A percentile compares a stretch with the other conserved stretches of the same genome.
phyloP scores from a whole-genome alignment of 495 filamentous ascomycete genomes.

The Penicillium bialowiezense region DNA sequence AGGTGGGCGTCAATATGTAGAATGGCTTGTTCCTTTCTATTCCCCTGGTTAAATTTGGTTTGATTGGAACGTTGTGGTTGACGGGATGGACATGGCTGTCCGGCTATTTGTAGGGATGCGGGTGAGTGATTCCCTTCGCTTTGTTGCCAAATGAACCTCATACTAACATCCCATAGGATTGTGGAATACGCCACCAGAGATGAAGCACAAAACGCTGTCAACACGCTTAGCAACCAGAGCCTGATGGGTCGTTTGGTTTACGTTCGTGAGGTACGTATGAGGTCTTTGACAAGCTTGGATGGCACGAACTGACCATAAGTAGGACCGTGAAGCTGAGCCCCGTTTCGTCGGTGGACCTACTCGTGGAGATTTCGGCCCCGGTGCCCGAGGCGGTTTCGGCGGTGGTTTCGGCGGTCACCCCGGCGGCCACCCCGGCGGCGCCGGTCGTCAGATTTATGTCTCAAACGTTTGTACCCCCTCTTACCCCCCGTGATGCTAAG shows the following conservation, averaged over 20 bases:
- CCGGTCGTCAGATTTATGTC: constrained; percentile 88
- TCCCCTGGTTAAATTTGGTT: constrained; percentile 40
- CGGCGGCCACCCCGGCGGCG: constrained; percentile 53
- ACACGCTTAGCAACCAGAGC: constrained; percentile 97
- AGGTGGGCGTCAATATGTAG: constrained; percentile 97
- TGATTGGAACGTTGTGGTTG: constrained; percentile 95
- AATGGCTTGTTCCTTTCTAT: constrained; percentile 74
- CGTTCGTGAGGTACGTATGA: constrained; percentile 79
- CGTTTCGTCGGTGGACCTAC: constrained; percentile 78
- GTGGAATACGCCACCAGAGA: constrained; percentile 99
- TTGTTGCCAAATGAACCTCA: neutral
- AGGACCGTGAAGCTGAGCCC: constrained; percentile 96
- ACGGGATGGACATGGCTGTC: constrained; percentile 94
- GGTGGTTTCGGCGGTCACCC: constrained; percentile 51
- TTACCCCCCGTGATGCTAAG: constrained; percentile 18
- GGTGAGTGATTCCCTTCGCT: constrained; percentile 58
- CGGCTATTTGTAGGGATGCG: constrained; percentile 97
- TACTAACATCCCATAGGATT: constrained; percentile 64
- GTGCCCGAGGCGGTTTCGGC: constrained; percentile 38
- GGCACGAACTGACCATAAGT: neutral
- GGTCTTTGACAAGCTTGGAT: neutral
- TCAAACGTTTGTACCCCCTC: constrained; percentile 82
- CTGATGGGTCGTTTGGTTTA: constrained; percentile 98
- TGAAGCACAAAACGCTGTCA: constrained; percentile 96
- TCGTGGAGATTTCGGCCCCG: constrained; percentile 63